Evolutionary conservation across 208 protist genomes (phyloP).

Genomic region (Trypanosoma scelopori): DNA sequence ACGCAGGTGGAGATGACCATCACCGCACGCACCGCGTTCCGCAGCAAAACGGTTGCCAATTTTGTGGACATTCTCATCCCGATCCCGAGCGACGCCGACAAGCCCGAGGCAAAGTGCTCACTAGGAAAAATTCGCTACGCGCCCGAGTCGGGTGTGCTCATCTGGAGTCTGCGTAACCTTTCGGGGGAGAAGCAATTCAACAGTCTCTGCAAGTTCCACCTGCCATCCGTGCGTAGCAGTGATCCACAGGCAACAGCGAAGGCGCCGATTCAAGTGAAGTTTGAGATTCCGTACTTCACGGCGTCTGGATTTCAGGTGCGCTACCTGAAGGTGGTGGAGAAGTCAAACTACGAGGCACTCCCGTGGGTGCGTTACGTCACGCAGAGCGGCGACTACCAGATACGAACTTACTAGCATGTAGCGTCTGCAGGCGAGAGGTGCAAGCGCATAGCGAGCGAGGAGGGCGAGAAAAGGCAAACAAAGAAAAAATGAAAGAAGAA

Average conservation of each 20-base stretch:
- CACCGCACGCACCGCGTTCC: constrained; percentile 93
- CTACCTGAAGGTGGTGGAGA: constrained; percentile 98
- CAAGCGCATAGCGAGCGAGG: too few species aligned
- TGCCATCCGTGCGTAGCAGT: constrained; percentile 92
- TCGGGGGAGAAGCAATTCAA: constrained; percentile 93
- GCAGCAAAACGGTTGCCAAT: constrained; percentile 91
- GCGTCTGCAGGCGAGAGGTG: background rate
- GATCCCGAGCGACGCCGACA: constrained; percentile 97
- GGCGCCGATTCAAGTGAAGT: constrained; percentile 96
- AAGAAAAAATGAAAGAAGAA: constrained; percentile 1
- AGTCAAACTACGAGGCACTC: constrained; percentile 95
- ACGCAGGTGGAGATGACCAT: constrained; percentile 95
- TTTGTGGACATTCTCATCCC: constrained; percentile 98
- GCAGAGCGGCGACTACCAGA: constrained; percentile 96
- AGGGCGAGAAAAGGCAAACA: background rate
- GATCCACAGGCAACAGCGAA: constrained; percentile 71
- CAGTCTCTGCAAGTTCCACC: constrained; percentile 94
- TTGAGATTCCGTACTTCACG: constrained; percentile 99
- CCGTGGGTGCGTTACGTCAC: constrained; percentile 99
- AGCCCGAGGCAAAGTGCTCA: constrained; percentile 92
- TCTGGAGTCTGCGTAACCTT: constrained; percentile 98
- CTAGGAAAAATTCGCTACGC: constrained; percentile 94
- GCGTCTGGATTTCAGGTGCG: constrained; percentile 98
- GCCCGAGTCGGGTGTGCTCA: constrained; percentile 95
- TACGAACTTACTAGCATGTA: constrained; percentile 82